These are phyloP conservation scores for Ustilago sp. DNA, from an alignment of 1,284 basidiomycete species.

Conservation along the genomic window DNA sequence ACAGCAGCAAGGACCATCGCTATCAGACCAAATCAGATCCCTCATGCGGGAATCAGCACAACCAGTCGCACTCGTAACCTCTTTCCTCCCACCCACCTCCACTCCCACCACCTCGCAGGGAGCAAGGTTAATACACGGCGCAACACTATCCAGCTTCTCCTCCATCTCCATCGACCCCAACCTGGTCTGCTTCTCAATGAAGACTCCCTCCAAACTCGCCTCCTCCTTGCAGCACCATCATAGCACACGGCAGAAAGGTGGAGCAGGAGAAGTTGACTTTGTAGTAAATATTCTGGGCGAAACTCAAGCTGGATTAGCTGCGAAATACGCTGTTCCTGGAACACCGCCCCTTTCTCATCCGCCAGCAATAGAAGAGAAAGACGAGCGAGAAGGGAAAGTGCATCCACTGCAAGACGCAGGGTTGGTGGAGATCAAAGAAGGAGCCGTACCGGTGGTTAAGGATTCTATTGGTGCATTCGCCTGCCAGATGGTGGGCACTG, in stretches of 20 bases:
- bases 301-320: constrained; percentile 18
- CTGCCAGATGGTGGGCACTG: constrained; percentile 29
- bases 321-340: constrained; percentile 30
- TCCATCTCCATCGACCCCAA: constrained; percentile 39
- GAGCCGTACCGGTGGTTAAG: constrained; percentile 11
- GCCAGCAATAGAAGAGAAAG: not conserved
- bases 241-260: not conserved
- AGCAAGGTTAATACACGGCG: constrained; percentile 28
- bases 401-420: constrained; percentile 31
- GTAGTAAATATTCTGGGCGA: constrained; percentile 20
- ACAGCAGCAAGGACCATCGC: not conserved
- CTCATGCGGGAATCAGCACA: constrained; percentile 45
- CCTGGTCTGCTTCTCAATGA: constrained; percentile 38
- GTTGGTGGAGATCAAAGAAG: not conserved
- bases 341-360: constrained; percentile 16
- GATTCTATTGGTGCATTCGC: constrained; percentile 20
- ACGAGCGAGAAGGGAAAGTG: not conserved
- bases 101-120: too few relatives aligned
- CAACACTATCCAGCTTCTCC: constrained; percentile 44
- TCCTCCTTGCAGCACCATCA: constrained; percentile 21
- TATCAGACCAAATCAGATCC: constrained; percentile 28
- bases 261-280: constrained; percentile 14
- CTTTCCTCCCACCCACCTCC: constrained; percentile 23
- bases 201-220: constrained; percentile 33
- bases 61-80: constrained; percentile 40